Percentiles rank a stretch among this genome's conserved stretches.
Evolutionary conservation across 1,139 yeast genomes (phyloP).

Genomic region (Saccharomyces hybrid): DNA sequence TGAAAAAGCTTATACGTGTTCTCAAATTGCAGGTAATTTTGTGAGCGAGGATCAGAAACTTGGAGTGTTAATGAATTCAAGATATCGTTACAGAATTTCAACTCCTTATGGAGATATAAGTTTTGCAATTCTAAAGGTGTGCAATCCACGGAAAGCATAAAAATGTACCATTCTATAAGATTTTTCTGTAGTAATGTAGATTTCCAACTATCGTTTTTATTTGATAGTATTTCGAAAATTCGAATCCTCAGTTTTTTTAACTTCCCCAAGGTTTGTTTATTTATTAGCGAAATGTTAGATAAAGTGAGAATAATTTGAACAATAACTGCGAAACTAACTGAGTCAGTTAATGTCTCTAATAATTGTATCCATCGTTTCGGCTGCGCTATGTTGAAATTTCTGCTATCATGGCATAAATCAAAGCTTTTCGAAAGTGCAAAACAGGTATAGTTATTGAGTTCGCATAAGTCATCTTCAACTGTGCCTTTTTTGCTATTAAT

Average conservation of each 20-base stretch:
- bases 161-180: not conserved
- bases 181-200: not conserved
- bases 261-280: slow-evolving; percentile 15
- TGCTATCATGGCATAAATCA: slow-evolving; percentile 5
- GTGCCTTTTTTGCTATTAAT: not conserved
- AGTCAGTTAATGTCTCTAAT: not conserved
- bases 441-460: slow-evolving; percentile 1
- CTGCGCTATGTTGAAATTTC: slow-evolving; percentile 2
- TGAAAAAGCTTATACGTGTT: slow-evolving; percentile 16
- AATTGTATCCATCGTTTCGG: not conserved
- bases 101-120: slow-evolving; percentile 11
- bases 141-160: slow-evolving; percentile 9
- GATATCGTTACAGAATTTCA: slow-evolving; percentile 7
- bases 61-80: slow-evolving; percentile 15
- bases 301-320: slow-evolving; percentile 18
- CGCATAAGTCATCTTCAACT: not conserved
- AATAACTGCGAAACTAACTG: not conserved
- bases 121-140: slow-evolving; percentile 14
- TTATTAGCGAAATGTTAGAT: slow-evolving; percentile 14
- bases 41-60: slow-evolving; percentile 14
- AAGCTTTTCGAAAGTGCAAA: slow-evolving; percentile 9
- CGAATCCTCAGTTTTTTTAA: slow-evolving; percentile 8
- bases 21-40: slow-evolving; percentile 21
- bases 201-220: slow-evolving; percentile 1
- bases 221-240: slow-evolving; percentile 5